These are phyloP conservation scores for Neonectria neomacrospora DNA, from an alignment of 2,329 filamentous ascomycete species.

Conservation along the genomic window DNA sequence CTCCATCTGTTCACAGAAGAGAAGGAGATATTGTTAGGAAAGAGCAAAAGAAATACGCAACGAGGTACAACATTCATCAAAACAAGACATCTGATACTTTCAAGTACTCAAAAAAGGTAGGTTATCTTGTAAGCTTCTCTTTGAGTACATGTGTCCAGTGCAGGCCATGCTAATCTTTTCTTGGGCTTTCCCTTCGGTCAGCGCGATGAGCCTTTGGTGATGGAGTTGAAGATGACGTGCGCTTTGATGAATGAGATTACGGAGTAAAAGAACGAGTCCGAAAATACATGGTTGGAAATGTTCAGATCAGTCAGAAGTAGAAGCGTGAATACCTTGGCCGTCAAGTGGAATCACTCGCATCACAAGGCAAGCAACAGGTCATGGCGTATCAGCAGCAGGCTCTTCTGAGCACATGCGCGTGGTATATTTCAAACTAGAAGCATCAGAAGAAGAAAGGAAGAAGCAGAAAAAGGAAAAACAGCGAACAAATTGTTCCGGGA, in stretches of 20 bases:
- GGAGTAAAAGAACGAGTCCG: neutral
- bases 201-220: slow-evolving; percentile 10
- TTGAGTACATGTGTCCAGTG: slow-evolving; percentile 79
- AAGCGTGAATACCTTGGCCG: too few species aligned
- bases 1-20: neutral
- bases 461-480: neutral
- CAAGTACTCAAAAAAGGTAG: neutral
- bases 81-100: neutral
- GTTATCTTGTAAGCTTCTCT: slow-evolving; percentile 10
- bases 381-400: slow-evolving; percentile 14
- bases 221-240: neutral
- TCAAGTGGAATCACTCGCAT: neutral
- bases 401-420: slow-evolving; percentile 8
- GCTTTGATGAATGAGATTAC: neutral
- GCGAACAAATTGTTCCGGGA: neutral
- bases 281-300: neutral
- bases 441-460: slow-evolving; percentile 8
- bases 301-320: neutral
- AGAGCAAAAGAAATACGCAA: neutral
- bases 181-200: neutral
- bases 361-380: slow-evolving; percentile 5
- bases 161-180: slow-evolving; percentile 76
- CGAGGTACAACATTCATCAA: neutral
- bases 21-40: neutral
- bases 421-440: slow-evolving; percentile 11